Conservation (phyloP, 257 asterid species). For the Plectranthus barbatus region DNA sequence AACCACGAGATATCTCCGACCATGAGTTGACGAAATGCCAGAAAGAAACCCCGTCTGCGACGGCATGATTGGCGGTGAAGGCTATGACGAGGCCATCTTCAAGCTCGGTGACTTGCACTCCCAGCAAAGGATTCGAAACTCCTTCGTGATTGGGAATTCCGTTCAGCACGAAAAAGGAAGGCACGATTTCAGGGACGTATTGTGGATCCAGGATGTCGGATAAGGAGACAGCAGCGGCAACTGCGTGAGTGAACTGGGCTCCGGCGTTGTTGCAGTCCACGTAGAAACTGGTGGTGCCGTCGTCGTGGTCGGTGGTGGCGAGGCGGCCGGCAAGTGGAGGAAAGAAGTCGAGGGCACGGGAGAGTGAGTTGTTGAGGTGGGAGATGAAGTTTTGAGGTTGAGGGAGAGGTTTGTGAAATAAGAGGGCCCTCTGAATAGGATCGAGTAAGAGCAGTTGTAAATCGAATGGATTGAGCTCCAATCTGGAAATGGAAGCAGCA, state of each 20-base stretch:
- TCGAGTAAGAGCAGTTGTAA: not conserved
- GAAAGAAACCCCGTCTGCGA: no score
- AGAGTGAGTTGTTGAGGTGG: conserved; percentile 25
- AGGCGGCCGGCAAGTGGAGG: no score
- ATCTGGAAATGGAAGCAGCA: not conserved
- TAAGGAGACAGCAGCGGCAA: no score
- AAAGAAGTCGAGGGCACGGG: conserved; percentile 23
- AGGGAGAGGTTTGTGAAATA: no score
- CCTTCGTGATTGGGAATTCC: conserved; percentile 28
- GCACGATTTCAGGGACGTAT: conserved; percentile 15
- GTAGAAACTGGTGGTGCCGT: not conserved
- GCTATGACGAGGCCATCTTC: no score
- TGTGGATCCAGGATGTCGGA: conserved; percentile 11
- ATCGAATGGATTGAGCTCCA: conserved; percentile 28
- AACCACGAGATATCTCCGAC: no score
- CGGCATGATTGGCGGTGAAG: no score
- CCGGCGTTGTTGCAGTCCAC: no score
- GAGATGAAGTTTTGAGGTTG: not conserved
- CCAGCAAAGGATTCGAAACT: conserved; percentile 26
- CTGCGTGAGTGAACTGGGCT: no score
- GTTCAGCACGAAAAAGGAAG: conserved; percentile 30
- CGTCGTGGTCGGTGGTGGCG: not conserved
- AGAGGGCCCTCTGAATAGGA: no score
- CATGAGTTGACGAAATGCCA: no score
- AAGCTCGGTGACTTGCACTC: no score